Conservation (phyloP, 1,139 yeast genomes). For the Candida tunisiensis region DNA sequence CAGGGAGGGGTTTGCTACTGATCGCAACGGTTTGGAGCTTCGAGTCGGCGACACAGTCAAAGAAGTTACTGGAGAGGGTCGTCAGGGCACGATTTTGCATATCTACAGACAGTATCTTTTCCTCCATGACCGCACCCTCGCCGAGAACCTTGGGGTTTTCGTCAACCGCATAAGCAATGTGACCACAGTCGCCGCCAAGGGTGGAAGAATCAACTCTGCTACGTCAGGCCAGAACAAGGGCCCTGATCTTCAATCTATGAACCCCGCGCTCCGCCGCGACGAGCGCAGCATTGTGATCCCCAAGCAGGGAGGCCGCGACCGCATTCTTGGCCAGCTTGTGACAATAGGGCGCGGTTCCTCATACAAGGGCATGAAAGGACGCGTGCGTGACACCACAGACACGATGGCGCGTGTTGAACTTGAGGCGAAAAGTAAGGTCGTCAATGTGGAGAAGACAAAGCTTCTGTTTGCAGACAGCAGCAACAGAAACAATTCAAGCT, state of each 20-base stretch:
- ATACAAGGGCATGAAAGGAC: constrained; percentile 88
- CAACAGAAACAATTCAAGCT: too few relatives aligned
- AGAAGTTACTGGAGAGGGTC: constrained; percentile 61
- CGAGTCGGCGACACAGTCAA: constrained; percentile 84
- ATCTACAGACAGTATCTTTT: constrained; percentile 68
- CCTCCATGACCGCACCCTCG: constrained; percentile 58
- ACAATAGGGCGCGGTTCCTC: constrained; percentile 75
- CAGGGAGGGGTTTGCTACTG: constrained; percentile 67
- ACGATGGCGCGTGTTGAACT: constrained; percentile 81
- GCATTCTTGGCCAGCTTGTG: constrained; percentile 71
- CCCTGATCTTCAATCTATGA: constrained; percentile 68
- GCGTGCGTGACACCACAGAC: constrained; percentile 86
- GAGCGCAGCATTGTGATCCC: constrained; percentile 18
- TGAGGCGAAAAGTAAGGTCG: constrained; percentile 79
- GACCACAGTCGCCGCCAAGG: constrained; percentile 72
- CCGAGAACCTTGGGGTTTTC: constrained; percentile 85
- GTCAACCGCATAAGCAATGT: constrained; percentile 65
- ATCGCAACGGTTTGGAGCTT: constrained; percentile 67
- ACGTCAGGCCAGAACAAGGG: too few relatives aligned
- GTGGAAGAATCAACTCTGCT: constrained; percentile 33
- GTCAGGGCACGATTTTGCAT: constrained; percentile 81
- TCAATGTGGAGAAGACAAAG: constrained; percentile 67
- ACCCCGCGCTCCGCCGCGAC: constrained; percentile 46
- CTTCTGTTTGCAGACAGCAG: constrained; percentile 57
- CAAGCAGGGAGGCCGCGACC: constrained; percentile 42